Evolutionary conservation across 2,329 filamentous ascomycete genomes (phyloP), one percentile per base, ranked within the genome.

Genomic region (Colletotrichum gigasporum): DNA sequence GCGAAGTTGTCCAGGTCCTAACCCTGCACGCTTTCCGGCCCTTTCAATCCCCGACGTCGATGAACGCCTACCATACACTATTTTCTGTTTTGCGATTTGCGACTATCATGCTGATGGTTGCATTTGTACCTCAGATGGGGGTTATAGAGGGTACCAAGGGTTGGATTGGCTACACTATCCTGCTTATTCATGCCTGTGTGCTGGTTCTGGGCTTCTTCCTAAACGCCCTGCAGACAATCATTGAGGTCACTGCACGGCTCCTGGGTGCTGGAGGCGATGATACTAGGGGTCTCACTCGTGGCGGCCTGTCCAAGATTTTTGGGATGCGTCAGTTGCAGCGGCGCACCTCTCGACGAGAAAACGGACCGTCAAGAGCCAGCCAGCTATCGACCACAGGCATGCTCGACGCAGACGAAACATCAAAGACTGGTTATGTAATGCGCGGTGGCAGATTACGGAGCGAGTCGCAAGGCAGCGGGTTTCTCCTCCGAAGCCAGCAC

Each of bases 31-130:
- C 93, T 7, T 97, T 98, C 80, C 89, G 92, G 14, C 96, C 96
- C 0, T 99, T 96, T 72, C 90, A 95, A 65, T 89, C 90, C 2
- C 89, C 94, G 20, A 98, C 96, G 0, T 97, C 95, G 26, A 99
- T 99, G 96, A 98, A 98, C 74, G 88, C 93, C 9, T 97, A 97
- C 70, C 94, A 98, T 71, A 92, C 91, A 2, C 88, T 94, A 67
- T 97, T 97, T 76, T 88, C 94, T 0, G 80, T 85, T 2, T 82
- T 97, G 12, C 89, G 96, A 32, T 90, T 97, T 30, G 79, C 92
- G 48, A 91, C 91, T 0, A 85, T 94, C 47, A 81, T 95, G 57
- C 80, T 95, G 57, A 93, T 92, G 82, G 87, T 94, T 32, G 84
- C 94, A 1, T 99, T 99, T 75, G 88, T 94, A 11, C 93, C 95